Conservation (phyloP, 495 filamentous ascomycete genomes). For the Penicillium desertorum region DNA sequence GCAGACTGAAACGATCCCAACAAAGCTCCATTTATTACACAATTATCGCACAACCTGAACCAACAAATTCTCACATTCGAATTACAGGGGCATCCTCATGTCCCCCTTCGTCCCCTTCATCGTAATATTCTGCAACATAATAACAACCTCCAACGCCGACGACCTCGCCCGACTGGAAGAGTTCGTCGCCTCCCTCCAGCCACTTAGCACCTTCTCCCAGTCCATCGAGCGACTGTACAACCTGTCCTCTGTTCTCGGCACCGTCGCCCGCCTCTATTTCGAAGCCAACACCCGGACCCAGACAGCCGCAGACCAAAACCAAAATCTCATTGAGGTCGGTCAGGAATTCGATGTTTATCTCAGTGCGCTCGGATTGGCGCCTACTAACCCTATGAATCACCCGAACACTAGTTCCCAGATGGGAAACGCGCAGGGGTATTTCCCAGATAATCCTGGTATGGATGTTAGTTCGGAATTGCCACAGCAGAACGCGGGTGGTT, state of each 20-base stretch:
- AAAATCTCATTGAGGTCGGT: constrained; percentile 49
- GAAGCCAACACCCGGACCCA: constrained; percentile 55
- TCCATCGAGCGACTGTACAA: constrained; percentile 58
- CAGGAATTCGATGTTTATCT: constrained; percentile 66
- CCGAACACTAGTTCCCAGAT: background rate
- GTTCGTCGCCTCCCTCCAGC: constrained; percentile 58
- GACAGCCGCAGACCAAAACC: constrained; percentile 40
- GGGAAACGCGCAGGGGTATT: constrained; percentile 5
- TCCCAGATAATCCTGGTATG: constrained; percentile 16
- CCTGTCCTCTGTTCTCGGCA: constrained; percentile 60
- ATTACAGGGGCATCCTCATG: constrained; percentile 58
- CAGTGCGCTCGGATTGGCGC: constrained; percentile 61
- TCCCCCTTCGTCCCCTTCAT: constrained; percentile 69
- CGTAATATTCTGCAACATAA: constrained; percentile 67
- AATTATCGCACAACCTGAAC: background rate
- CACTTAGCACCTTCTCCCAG: constrained; percentile 51
- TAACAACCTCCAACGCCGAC: constrained; percentile 44
- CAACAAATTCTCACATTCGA: constrained; percentile 5
- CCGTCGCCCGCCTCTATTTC: constrained; percentile 61
- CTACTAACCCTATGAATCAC: constrained; percentile 22
- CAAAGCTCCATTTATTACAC: background rate
- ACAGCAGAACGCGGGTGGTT: constrained; percentile 18
- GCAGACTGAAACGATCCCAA: constrained; percentile 2
- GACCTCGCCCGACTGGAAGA: constrained; percentile 55
- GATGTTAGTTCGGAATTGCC: constrained; percentile 4